Base-by-base conservation (phyloP, 2,329 filamentous ascomycete species). In the Aspergillus neotritici region DNA sequence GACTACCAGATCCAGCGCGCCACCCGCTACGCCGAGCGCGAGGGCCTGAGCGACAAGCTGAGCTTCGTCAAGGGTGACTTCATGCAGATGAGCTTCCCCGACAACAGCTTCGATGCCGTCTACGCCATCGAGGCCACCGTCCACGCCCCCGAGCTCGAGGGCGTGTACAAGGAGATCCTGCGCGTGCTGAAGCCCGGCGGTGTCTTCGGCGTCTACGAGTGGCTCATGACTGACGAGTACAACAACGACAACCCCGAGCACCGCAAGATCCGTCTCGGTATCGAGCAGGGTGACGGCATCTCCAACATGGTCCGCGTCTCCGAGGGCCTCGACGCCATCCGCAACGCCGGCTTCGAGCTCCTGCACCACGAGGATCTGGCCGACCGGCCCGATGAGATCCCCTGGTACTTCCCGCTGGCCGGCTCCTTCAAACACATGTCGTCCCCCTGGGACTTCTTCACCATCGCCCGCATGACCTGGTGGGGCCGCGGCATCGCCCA, bases 121-220 rank as follows among this genome's bases (percentile, higher is more conserved):
- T 97, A 97, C 64, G 91, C 90, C 41, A 97, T 98, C 56, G 93
- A 98, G 72, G 93, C 93, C 3, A 98, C 93, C 3, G 87, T 94
- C 39, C 93, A 98, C 66, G 93, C 93, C 0, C 93, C 91, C 33
- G 85, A 82, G 34, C 81, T 97, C 6, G 86, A 89, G 61, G 90
- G 87, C 46, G 89, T 96, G 53, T 98, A 98, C 75, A 84, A 81
- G 64, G 85, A 97, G 69, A 97, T 97, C 61, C 90, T 84, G 79
- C 86, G 87, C 37, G 90, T 96, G 15, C 77, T 98, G 51, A 98
- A 97, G 78, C 93, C 93, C 14, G 93, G 93, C 48, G 91, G 93
- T 66, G 76, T 88, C 40, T 98, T 97, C 59, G 93, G 91, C 63
- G 91, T 97, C 40, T 98, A 97, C 72, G 93, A 98, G 71, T 97